Evolutionary conservation across 176 grass and related monocot species (phyloP).

Genomic region (Oryza coarctata): DNA sequence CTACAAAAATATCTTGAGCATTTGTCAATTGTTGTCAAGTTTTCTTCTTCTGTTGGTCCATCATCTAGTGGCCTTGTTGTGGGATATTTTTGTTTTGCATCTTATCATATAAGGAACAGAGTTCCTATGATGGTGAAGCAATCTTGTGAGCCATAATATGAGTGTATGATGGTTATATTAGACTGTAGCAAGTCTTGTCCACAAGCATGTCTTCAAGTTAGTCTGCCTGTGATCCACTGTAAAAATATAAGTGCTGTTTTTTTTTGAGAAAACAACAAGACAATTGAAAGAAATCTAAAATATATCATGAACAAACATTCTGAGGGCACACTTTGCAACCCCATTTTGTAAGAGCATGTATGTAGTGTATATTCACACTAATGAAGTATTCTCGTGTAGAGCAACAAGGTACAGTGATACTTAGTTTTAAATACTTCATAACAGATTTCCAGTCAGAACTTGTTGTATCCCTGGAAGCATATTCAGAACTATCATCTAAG

Average conservation of each 20-base stretch:
- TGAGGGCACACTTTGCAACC: background rate
- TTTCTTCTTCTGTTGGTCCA: background rate
- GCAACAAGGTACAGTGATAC: background rate
- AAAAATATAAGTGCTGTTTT: background rate
- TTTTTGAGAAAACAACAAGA: background rate
- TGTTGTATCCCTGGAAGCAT: background rate
- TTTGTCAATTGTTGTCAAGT: background rate
- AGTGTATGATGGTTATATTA: background rate
- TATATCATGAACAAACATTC: background rate
- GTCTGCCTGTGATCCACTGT: background rate
- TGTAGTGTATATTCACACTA: background rate
- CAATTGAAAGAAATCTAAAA: background rate
- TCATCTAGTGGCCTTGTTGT: conserved; percentile 19
- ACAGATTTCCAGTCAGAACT: background rate
- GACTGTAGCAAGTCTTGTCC: conserved; percentile 7
- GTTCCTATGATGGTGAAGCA: conserved; percentile 15
- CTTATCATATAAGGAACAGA: conserved; percentile 3
- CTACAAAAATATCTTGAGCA: background rate
- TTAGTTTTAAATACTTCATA: background rate
- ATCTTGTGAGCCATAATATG: background rate
- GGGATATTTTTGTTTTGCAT: conserved; percentile 9
- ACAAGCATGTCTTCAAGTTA: conserved; percentile 22
- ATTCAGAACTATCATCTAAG: background rate
- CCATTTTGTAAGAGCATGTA: background rate
- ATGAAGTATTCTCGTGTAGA: background rate